Percentiles rank a stretch among this genome's conserved stretches.
Conservation (phyloP, 257 asterid genomes). For the Scutellaria minor region DNA sequence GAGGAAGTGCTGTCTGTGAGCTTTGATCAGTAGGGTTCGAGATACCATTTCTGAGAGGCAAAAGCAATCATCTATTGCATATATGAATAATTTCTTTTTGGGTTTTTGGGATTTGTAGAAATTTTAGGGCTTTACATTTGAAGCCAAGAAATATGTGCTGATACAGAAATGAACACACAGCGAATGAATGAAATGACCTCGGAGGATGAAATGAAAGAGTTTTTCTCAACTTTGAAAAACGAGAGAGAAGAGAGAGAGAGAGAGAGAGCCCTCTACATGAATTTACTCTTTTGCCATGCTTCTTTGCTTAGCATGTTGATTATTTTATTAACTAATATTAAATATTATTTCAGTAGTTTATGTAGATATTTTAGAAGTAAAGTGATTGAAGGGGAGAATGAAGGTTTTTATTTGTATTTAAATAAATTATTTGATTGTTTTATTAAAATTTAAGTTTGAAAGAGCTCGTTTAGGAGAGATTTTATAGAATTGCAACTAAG, state of each 20-base stretch:
- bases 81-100: neutral
- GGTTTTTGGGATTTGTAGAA: neutral
- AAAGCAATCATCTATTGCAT: slow-evolving; percentile 20
- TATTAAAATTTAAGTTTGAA: no score
- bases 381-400: no score
- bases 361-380: no score
- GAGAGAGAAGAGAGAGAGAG: neutral
- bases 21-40: slow-evolving; percentile 41
- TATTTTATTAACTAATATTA: no score
- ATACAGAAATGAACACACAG: slow-evolving; percentile 24
- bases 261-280: neutral
- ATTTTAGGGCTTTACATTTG: slow-evolving; percentile 24
- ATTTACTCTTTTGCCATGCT: slow-evolving; percentile 5
- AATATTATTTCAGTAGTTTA: no score
- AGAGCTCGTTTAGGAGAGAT: no score
- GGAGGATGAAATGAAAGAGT: slow-evolving; percentile 26
- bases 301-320: no score
- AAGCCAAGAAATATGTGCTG: slow-evolving; percentile 34
- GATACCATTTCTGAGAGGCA: slow-evolving; percentile 32
- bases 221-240: neutral
- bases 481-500: no score
- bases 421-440: no score
- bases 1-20: slow-evolving; percentile 31
- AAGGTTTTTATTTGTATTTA: no score
- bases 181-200: slow-evolving; percentile 30